Percentiles rank a stretch among this genome's conserved stretches.
These are phyloP conservation scores for Suillus sp. DNA, from an alignment of 768 basidiomycete genomes.

Conservation along the genomic window DNA sequence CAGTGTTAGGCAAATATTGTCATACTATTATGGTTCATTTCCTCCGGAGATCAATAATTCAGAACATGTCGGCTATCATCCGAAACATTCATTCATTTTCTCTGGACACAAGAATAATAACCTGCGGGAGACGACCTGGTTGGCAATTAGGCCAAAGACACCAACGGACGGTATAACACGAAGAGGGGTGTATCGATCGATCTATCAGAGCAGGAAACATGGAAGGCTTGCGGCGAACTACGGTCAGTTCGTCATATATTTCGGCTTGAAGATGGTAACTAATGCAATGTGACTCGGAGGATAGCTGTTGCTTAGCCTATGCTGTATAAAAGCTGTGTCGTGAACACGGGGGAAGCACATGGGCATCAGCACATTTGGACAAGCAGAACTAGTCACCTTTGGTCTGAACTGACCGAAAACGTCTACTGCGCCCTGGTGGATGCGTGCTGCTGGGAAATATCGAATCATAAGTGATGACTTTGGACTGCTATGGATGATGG, in stretches of 20 bases:
- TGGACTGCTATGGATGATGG: not conserved
- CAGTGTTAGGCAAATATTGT: too few relatives aligned
- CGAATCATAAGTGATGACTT: not conserved
- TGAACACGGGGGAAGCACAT: not conserved
- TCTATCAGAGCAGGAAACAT: not conserved
- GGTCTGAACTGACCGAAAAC: too few relatives aligned
- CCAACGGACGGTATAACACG: not conserved
- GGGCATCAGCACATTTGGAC: too few relatives aligned
- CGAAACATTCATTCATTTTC: not conserved
- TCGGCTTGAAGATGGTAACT: not conserved
- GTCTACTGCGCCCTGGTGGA: too few relatives aligned
- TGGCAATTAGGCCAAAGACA: not conserved
- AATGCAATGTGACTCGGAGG: not conserved
- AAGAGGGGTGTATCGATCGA: not conserved
- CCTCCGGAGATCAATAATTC: not conserved
- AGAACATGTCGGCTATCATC: not conserved
- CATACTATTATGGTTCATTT: not conserved
- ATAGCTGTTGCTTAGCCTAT: not conserved
- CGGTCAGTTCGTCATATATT: not conserved
- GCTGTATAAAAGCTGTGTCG: not conserved
- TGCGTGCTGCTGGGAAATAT: too few relatives aligned
- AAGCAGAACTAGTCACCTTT: too few relatives aligned
- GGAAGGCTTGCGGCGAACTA: not conserved
- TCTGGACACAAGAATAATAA: not conserved
- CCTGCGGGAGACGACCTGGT: not conserved